Base-by-base conservation (phyloP, 495 filamentous ascomycete genomes). In the Penicillium angulare region DNA sequence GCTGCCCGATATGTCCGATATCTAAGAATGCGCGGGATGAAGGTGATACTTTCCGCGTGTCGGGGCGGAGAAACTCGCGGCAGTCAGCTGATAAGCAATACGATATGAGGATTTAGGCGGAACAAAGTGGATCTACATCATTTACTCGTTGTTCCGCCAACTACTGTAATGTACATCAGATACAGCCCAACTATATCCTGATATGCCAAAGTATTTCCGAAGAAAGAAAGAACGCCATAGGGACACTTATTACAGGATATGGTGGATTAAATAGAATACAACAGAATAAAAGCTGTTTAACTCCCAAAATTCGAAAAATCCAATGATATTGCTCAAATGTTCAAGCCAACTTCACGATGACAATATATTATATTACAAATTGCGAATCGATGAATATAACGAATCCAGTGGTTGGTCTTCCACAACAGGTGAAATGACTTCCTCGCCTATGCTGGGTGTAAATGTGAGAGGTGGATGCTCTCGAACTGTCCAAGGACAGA, bases 401-500 rank as follows among this genome's bases (percentile, higher is more conserved):
- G 71, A 66, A 38, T 50, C 66, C 35, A 73, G 53, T n/a, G 69
- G 65, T 35, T 61, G 61, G 20, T 70, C 61, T 27, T 69, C 64
- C 26, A 72, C 60, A 7, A 57, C 73, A 27, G 70, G 59, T n/a
- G 65, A 46, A 24, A 75, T 59, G 5, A 77, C 65, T 31, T 69
- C 61, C 49, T 71, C 68, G n/a, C 50, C 69, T 23, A 73, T 44
- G 22, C 57, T 56, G 7, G 73, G 73, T 9, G 72, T 43, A 36
- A 68, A 65, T 5, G 53, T 50, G 4, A 65, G 66, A 7, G 67
- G 62, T 21, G 73, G 72, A 36, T 75, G 73, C 44, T 72, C 68
- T 17, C 71, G 66, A 3, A 75, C 55, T 3, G 72, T 74, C 72
- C 72, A 77, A 5, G 72, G 72, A 48, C 72, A 76, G 12, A 73